Evolutionary conservation across 2,329 filamentous ascomycete genomes (phyloP).

Genomic region (Lasiodiplodia theobromae): DNA sequence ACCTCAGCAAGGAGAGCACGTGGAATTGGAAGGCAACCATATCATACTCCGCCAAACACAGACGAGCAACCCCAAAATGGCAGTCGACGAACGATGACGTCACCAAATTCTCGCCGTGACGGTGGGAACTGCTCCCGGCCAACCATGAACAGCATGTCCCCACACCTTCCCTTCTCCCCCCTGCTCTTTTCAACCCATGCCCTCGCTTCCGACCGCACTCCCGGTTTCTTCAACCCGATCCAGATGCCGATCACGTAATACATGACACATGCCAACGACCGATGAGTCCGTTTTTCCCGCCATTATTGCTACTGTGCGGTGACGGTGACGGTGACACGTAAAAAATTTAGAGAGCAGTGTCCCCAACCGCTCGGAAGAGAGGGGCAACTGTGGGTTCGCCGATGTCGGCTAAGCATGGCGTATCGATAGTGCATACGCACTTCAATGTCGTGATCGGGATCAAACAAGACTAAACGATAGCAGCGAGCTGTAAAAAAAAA

Average conservation of each 20-base stretch:
- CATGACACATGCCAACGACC: background rate
- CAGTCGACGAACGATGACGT: slow-evolving; percentile 7
- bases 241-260: background rate
- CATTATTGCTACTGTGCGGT: background rate
- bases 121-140: background rate
- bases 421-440: no score
- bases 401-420: no score
- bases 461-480: no score
- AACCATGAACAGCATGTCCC: background rate
- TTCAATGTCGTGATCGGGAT: no score
- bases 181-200: background rate
- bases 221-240: background rate
- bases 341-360: background rate
- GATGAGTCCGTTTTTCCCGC: background rate
- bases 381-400: no score
- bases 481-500: no score
- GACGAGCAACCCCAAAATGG: background rate
- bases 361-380: background rate
- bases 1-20: no score
- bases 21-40: no score
- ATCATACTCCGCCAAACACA: no score
- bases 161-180: background rate
- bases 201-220: background rate
- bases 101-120: background rate
- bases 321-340: no score